A percentile compares a stretch with the other conserved stretches of the same genome.
Evolutionary conservation across 2,329 filamentous ascomycete genomes (phyloP).

Genomic region (Monosporascus sp.): DNA sequence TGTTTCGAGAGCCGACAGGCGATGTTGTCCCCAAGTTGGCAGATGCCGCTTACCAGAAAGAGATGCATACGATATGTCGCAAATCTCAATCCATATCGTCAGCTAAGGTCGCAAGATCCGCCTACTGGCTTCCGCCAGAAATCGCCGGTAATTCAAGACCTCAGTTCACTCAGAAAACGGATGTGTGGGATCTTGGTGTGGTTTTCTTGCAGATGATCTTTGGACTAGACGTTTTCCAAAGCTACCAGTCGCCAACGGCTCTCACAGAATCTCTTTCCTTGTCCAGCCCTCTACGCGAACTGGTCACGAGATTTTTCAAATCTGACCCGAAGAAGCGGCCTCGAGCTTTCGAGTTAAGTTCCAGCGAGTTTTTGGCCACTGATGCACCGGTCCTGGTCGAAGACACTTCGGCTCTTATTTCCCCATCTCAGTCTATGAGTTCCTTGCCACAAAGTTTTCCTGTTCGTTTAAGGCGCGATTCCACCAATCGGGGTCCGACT

Average conservation of each 20-base stretch:
- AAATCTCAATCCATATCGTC: slow-evolving; percentile 47
- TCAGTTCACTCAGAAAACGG: slow-evolving; percentile 70
- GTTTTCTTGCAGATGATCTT: slow-evolving; percentile 93
- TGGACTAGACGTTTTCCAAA: slow-evolving; percentile 68
- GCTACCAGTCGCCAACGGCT: slow-evolving; percentile 72
- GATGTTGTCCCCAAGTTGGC: slow-evolving; percentile 69
- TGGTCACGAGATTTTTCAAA: slow-evolving; percentile 80
- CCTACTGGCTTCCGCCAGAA: slow-evolving; percentile 81
- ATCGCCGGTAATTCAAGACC: slow-evolving; percentile 56
- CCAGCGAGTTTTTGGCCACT: slow-evolving; percentile 61
- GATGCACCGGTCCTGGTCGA: slow-evolving; percentile 54
- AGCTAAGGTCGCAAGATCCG: slow-evolving; percentile 61
- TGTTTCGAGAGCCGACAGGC: slow-evolving; percentile 64
- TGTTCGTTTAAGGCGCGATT: slow-evolving; percentile 52
- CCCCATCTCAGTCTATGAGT: slow-evolving; percentile 36
- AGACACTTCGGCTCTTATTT: slow-evolving; percentile 33
- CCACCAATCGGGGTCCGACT: slow-evolving; percentile 44
- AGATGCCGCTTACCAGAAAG: slow-evolving; percentile 65
- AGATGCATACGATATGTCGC: slow-evolving; percentile 56
- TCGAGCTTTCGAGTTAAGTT: slow-evolving; percentile 68
- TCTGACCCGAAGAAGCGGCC: slow-evolving; percentile 78
- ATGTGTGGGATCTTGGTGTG: slow-evolving; percentile 92
- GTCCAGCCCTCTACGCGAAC: slow-evolving; percentile 70
- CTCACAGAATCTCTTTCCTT: slow-evolving; percentile 67
- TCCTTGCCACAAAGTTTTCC: slow-evolving; percentile 38